phyloP scores from a whole-genome alignment of 768 basidiomycete species.

The Tephrocybe sp. region DNA sequence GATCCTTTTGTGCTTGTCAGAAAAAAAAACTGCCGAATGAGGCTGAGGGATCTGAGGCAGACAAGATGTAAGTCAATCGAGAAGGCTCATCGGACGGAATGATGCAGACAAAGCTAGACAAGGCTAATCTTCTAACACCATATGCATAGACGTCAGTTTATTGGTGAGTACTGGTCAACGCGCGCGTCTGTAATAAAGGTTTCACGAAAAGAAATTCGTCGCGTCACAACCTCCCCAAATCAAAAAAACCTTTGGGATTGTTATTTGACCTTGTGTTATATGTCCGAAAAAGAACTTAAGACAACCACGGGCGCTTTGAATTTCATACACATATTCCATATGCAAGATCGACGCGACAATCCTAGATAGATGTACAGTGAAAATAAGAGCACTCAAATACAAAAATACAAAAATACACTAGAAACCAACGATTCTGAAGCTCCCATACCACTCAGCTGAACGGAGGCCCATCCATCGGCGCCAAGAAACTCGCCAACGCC shows the following conservation, averaged over 20 bases:
- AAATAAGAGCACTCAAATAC: background rate
- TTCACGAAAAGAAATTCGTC: background rate
- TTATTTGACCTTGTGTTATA: too few species aligned
- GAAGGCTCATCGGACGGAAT: too few species aligned
- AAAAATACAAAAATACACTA: background rate
- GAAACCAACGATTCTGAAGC: background rate
- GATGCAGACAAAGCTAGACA: too few species aligned
- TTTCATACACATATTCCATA: background rate
- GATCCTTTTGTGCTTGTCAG: too few species aligned
- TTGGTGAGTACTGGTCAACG: too few species aligned
- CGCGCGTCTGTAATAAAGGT: background rate
- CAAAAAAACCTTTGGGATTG: too few species aligned
- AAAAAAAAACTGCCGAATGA: too few species aligned
- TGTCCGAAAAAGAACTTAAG: too few species aligned
- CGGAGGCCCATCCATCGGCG: slow-evolving; percentile 41
- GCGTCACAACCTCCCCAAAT: background rate
- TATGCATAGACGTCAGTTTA: too few species aligned
- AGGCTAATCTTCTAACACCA: too few species aligned
- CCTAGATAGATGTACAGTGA: background rate
- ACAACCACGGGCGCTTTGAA: background rate
- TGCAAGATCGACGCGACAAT: background rate
- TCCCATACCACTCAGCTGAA: slow-evolving; percentile 11
- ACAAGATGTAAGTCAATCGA: too few species aligned
- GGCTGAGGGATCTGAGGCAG: too few species aligned
- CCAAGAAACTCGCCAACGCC: slow-evolving; percentile 80